A percentile compares a stretch with the other conserved stretches of the same genome.
phyloP scores from a whole-genome alignment of 495 filamentous ascomycete species.

The Rhizodiscina lignyota region DNA sequence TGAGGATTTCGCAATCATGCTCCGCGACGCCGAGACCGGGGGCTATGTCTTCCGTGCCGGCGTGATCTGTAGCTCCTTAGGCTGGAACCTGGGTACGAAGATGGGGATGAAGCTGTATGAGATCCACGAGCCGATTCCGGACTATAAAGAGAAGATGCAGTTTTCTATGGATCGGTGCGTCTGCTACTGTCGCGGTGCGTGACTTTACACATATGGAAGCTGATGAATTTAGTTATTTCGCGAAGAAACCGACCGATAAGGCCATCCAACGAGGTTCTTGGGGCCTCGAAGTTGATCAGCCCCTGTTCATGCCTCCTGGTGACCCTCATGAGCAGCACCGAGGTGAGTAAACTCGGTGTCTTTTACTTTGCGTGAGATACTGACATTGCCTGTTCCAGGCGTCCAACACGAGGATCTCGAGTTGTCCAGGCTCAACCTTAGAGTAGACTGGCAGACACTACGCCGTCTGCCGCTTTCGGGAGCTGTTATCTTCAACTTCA shows the following conservation, averaged over 20 bases:
- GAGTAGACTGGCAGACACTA: slow-evolving; percentile 91
- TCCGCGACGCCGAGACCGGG: slow-evolving; percentile 55
- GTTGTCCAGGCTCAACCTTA: slow-evolving; percentile 46
- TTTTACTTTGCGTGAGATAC: no score
- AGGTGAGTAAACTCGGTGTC: slow-evolving; percentile 36
- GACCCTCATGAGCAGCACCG: slow-evolving; percentile 48
- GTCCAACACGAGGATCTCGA: no score
- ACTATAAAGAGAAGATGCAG: slow-evolving; percentile 84
- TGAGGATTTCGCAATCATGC: slow-evolving; percentile 73
- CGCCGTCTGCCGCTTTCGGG: slow-evolving; percentile 64
- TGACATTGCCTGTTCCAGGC: no score
- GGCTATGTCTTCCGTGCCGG: slow-evolving; percentile 66
- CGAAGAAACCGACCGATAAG: slow-evolving; percentile 53
- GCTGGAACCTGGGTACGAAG: slow-evolving; percentile 68
- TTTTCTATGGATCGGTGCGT: slow-evolving; percentile 68
- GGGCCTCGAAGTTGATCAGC: slow-evolving; percentile 63
- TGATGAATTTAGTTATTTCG: slow-evolving; percentile 70
- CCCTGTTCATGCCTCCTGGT: slow-evolving; percentile 65
- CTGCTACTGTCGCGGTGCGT: neutral
- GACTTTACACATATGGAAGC: neutral
- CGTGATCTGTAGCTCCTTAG: slow-evolving; percentile 61
- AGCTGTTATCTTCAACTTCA: slow-evolving; percentile 79
- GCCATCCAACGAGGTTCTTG: slow-evolving; percentile 82
- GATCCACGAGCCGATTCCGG: slow-evolving; percentile 66
- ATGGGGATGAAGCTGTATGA: slow-evolving; percentile 54